phyloP scores from a whole-genome alignment of 257 asterid genomes.

The Pogostemon cablin region DNA sequence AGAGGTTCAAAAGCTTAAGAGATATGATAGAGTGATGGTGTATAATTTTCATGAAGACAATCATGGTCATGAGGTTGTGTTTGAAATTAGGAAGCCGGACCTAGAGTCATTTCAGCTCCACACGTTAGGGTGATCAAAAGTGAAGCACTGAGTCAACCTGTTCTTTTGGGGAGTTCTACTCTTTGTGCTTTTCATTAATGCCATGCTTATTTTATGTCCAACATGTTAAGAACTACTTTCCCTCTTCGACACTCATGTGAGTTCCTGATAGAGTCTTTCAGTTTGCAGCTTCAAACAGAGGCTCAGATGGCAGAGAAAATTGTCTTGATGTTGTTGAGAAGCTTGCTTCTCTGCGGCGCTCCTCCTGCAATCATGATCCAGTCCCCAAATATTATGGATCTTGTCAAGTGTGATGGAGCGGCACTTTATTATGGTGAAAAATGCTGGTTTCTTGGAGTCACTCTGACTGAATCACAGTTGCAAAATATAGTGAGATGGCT shows the following conservation, averaged over 20 bases:
- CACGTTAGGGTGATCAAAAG: too few relatives aligned
- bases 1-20: too few relatives aligned
- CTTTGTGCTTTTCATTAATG: too few relatives aligned
- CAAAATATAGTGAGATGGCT: conserved; percentile 45
- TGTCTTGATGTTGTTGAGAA: too few relatives aligned
- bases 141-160: too few relatives aligned
- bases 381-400: too few relatives aligned
- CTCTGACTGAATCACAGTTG: conserved; percentile 49
- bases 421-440: background rate
- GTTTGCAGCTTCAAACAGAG: conserved; percentile 53
- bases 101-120: conserved; percentile 33
- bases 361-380: too few relatives aligned
- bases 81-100: conserved; percentile 37
- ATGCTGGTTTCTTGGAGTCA: conserved; percentile 65
- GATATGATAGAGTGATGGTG: conserved; percentile 69
- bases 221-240: conserved; percentile 52
- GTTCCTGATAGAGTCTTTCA: conserved; percentile 59
- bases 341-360: too few relatives aligned
- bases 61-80: conserved; percentile 50
- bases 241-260: conserved; percentile 66
- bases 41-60: conserved; percentile 66
- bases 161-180: too few relatives aligned
- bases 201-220: background rate
- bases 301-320: too few relatives aligned
- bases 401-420: too few relatives aligned